These are phyloP conservation scores for Pseudovirgaria hyperparasitica DNA, from an alignment of 2,329 filamentous ascomycete species.

Conservation along the genomic window DNA sequence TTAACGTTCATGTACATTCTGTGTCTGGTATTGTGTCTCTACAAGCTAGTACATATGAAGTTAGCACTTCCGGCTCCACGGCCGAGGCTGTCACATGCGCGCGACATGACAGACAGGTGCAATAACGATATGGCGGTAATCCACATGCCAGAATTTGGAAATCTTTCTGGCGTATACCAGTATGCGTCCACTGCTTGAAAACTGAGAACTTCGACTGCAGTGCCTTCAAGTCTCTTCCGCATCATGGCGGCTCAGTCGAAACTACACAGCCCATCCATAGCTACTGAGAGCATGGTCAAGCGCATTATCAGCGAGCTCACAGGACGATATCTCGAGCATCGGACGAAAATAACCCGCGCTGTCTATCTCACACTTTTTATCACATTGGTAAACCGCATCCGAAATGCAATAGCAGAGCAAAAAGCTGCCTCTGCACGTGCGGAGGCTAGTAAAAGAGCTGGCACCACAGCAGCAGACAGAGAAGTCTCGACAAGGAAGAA, in stretches of 20 bases:
- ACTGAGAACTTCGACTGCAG: too few species aligned
- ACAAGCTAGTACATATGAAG: too few species aligned
- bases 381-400: constrained; percentile 57
- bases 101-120: too few species aligned
- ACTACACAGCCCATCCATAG: constrained; percentile 14
- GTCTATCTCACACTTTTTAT: constrained; percentile 30
- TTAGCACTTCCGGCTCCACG: too few species aligned
- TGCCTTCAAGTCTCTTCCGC: too few species aligned
- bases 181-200: too few species aligned
- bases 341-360: constrained; percentile 28
- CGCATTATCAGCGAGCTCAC: constrained; percentile 24
- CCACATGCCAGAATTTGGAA: too few species aligned
- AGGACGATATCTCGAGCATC: constrained; percentile 23
- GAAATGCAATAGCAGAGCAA: constrained; percentile 84
- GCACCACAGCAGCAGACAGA: constrained; percentile 18
- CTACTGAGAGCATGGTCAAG: constrained; percentile 21
- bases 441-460: constrained; percentile 42
- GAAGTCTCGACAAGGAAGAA: constrained; percentile 48
- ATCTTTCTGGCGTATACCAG: too few species aligned
- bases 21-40: too few species aligned
- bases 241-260: constrained; percentile 29
- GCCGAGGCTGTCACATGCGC: too few species aligned
- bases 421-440: constrained; percentile 66
- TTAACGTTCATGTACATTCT: too few species aligned
- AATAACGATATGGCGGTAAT: too few species aligned